Percentiles rank a stretch among this genome's conserved stretches.
phyloP scores from a whole-genome alignment of 2,329 filamentous ascomycete species.

The Dryadomyces quercus-mongolicae region DNA sequence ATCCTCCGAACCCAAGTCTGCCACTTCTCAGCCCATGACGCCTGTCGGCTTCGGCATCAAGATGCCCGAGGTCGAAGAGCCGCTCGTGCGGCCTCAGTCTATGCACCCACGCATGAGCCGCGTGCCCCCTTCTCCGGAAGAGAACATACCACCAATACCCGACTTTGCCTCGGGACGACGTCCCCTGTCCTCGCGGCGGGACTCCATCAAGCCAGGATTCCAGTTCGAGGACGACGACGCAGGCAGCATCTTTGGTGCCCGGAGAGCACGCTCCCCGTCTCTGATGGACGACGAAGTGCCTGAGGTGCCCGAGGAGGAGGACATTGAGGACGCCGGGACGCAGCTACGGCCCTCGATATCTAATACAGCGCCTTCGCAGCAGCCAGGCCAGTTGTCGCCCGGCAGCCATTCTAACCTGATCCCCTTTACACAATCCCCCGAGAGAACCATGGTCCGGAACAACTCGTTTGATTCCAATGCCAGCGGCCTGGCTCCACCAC shows the following conservation, averaged over 20 bases:
- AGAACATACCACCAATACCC: conserved; percentile 30
- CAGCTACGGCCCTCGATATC: not conserved
- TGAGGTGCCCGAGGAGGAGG: not conserved
- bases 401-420: conserved; percentile 12
- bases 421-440: conserved; percentile 25
- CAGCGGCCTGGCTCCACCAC: conserved; percentile 37
- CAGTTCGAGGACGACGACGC: conserved; percentile 22
- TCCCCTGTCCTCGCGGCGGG: not conserved
- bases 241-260: conserved; percentile 36
- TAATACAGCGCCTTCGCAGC: not conserved
- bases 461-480: conserved; percentile 33
- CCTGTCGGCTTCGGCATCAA: conserved; percentile 34
- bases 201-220: not conserved
- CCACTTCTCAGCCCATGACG: conserved; percentile 14
- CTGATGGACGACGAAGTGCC: conserved; percentile 22
- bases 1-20: conserved; percentile 11
- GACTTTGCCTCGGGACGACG: conserved; percentile 29
- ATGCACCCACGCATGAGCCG: conserved; percentile 66
- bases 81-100: conserved; percentile 50
- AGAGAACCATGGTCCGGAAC: conserved; percentile 26
- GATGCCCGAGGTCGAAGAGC: conserved; percentile 43
- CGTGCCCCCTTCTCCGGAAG: conserved; percentile 38
- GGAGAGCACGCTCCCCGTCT: conserved; percentile 46
- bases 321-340: too few relatives aligned
- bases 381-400: conserved; percentile 7